Evolutionary conservation across 495 filamentous ascomycete genomes (phyloP).

Genomic region (Hapsidospora chrysogenum): DNA sequence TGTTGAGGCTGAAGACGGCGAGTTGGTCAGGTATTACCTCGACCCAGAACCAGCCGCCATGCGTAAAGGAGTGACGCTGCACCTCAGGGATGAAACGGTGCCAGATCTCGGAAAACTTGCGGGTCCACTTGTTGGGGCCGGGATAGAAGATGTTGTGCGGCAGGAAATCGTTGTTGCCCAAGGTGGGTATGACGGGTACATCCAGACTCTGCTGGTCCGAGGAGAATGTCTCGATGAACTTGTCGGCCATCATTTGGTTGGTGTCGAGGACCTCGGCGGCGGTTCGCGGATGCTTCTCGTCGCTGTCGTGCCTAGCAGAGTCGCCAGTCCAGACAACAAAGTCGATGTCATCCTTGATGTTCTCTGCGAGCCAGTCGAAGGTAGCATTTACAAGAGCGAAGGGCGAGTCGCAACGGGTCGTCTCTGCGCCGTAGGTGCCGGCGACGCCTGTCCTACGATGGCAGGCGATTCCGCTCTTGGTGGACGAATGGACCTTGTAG

Average conservation of each 20-base stretch:
- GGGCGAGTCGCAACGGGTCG: conserved; percentile 77
- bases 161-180: conserved; percentile 95
- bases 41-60: conserved; percentile 84
- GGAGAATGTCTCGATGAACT: conserved; percentile 61
- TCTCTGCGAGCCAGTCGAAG: conserved; percentile 77
- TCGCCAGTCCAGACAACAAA: conserved; percentile 98
- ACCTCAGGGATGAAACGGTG: conserved; percentile 74
- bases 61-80: conserved; percentile 80
- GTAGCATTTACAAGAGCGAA: conserved; percentile 69
- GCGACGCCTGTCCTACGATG: conserved; percentile 65
- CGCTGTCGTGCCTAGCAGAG: conserved; percentile 87
- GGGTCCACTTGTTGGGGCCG: conserved; percentile 76
- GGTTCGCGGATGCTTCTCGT: conserved; percentile 65
- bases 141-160: conserved; percentile 85
- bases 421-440: conserved; percentile 68
- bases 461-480: conserved; percentile 50
- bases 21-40: conserved; percentile 81
- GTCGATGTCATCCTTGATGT: conserved; percentile 71
- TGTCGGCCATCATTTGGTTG: conserved; percentile 58
- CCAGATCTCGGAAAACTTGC: conserved; percentile 60
- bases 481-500: conserved; percentile 63
- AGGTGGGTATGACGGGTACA: conserved; percentile 74
- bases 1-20: conserved; percentile 90
- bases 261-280: conserved; percentile 53
- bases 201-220: conserved; percentile 34